Conservation (phyloP, 805 yeast genomes). For the Yamadazyma scolyti region DNA sequence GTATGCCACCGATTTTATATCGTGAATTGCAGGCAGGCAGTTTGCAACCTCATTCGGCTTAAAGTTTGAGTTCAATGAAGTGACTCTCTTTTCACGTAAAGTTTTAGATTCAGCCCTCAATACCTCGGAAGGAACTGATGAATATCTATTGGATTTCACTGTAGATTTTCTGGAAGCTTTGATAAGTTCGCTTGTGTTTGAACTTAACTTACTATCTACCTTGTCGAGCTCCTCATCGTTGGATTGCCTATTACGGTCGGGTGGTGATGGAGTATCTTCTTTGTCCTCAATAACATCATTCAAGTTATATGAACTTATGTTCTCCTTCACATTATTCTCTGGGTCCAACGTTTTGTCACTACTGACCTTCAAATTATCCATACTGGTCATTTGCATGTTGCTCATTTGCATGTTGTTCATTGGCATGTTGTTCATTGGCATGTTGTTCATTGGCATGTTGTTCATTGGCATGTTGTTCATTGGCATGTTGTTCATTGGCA, state of each 20-base stretch:
- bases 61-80: slow-evolving; percentile 20
- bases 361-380: too few relatives aligned
- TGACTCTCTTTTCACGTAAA: slow-evolving; percentile 9
- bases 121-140: slow-evolving; percentile 30
- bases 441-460: slow-evolving; percentile 1
- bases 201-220: slow-evolving; percentile 5
- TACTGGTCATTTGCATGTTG: too few relatives aligned
- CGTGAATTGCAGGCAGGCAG: not conserved
- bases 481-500: not conserved
- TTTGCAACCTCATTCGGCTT: slow-evolving; percentile 10
- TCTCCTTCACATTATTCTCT: too few relatives aligned
- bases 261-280: too few relatives aligned
- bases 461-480: too few relatives aligned
- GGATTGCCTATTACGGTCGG: too few relatives aligned
- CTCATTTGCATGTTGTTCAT: too few relatives aligned
- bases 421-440: slow-evolving; percentile 2
- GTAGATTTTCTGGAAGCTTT: slow-evolving; percentile 27
- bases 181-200: slow-evolving; percentile 11
- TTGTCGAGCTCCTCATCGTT: not conserved
- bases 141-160: slow-evolving; percentile 28
- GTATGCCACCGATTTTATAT: slow-evolving; percentile 11
- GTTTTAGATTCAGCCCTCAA: slow-evolving; percentile 1
- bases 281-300: too few relatives aligned
- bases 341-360: too few relatives aligned
- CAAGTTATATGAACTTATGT: too few relatives aligned